These are phyloP conservation scores for Magnaporthiopsis incrustans DNA, from an alignment of 2,329 filamentous ascomycete genomes.

Conservation along the genomic window DNA sequence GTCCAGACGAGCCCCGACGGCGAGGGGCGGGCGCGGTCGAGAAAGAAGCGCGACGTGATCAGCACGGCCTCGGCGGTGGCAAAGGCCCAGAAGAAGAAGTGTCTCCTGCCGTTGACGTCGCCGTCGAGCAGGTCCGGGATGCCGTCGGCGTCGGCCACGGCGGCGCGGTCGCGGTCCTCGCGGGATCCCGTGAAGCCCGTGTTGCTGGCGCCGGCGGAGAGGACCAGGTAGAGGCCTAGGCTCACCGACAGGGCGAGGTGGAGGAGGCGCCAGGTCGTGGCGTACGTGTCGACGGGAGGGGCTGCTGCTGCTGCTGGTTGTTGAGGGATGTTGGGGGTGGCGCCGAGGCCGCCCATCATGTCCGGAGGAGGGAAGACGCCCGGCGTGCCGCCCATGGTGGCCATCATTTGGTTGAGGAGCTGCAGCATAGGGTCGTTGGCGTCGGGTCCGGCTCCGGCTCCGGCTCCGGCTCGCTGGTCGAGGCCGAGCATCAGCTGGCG, in stretches of 20 bases:
- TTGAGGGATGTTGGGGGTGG: constrained; percentile 16
- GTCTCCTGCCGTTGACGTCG: constrained; percentile 28
- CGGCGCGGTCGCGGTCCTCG: constrained; percentile 44
- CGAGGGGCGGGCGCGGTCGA: constrained; percentile 48
- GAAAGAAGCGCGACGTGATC: constrained; percentile 61
- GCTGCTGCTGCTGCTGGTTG: constrained; percentile 23
- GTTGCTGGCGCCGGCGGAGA: constrained; percentile 62
- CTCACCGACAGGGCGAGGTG: constrained; percentile 65
- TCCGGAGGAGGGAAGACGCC: constrained; percentile 19
- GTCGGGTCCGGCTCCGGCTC: constrained; percentile 14
- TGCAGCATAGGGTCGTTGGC: constrained; percentile 61
- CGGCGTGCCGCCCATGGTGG: constrained; percentile 16
- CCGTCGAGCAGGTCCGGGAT: constrained; percentile 18
- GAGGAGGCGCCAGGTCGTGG: constrained; percentile 60
- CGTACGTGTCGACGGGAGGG: constrained; percentile 26
- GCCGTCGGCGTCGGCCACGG: constrained; percentile 8
- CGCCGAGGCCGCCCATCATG: constrained; percentile 29
- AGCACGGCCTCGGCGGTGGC: constrained; percentile 67
- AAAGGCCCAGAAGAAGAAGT: constrained; percentile 67
- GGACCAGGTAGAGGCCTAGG: constrained; percentile 62
- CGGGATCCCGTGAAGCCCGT: constrained; percentile 30
- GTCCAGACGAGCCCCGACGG: constrained; percentile 56
- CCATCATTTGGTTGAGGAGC: constrained; percentile 69
- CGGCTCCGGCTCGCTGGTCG: constrained; percentile 25
- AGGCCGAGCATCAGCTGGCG: constrained; percentile 58